Base-by-base conservation (phyloP, 2,329 filamentous ascomycete genomes). In the Claviceps monticola region DNA sequence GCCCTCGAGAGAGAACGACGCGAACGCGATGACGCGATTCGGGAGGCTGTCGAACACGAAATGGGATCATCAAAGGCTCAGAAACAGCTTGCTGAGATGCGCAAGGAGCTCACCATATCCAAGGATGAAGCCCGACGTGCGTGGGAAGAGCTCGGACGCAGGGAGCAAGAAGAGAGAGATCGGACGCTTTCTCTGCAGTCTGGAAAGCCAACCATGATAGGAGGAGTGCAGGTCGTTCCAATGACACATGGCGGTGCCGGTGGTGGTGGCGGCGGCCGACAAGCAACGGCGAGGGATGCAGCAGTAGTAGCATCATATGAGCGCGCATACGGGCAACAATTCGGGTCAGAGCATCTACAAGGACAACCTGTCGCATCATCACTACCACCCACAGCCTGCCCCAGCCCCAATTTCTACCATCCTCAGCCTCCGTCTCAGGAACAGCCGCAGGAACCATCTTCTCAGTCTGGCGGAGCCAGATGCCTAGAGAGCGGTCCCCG, bases 91-190 rank as follows among this genome's bases (percentile, higher is more conserved):
- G 75, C 77, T 16, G 93, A 97, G 66, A 89, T 95, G 85, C 85
- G 86, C 60, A 87, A 93, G 56, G 93, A 98, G 68, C 74, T 97
- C 41, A 80, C 86, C 60, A 98, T 98, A 55, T 94, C 90, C 41
- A 96, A 95, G 63, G 91, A 96, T 59, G 93, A 98, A 68, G 91
- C 93, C 8, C 82, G 91, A 38, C 81, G 93, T 53, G 93, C 93
- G 1, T 98, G 93, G 93, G 93, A 98, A 70, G 93, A 97, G 67
- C 79, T 98, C 1, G 93, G 93, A 23, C 80, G 91, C 49, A 82
- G 89, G 49, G 93, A 97, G 67, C 88, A 96, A 63, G 88, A 94
- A 67, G 91, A 96, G 67, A 82, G 91, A 5, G 90, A 96, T 56
- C 80, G 88, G 46, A 93, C 87, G 1, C 76, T 81, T 29, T 89